A percentile compares a stretch with the other conserved stretches of the same genome.
Conservation (phyloP, 2,329 filamentous ascomycete genomes). For the Tolypocladium guangdongense region DNA sequence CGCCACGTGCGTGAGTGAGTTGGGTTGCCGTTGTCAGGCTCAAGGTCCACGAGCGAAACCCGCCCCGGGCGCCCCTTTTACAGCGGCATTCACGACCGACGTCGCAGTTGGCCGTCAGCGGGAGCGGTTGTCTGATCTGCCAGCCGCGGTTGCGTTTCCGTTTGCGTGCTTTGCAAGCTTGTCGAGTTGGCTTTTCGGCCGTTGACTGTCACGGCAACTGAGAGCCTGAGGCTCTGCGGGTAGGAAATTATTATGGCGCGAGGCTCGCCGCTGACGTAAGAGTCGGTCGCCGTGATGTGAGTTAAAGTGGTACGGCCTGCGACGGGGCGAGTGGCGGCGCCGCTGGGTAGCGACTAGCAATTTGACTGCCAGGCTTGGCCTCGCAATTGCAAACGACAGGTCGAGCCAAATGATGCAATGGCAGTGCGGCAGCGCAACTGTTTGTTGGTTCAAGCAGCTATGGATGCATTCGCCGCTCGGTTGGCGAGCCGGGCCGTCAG, state of each 20-base stretch:
- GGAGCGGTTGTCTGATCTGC: background rate
- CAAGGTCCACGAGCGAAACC: background rate
- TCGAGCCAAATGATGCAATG: background rate
- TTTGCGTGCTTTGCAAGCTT: background rate
- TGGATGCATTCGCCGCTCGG: background rate
- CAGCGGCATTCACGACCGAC: background rate
- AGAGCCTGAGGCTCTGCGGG: background rate
- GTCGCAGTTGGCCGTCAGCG: background rate
- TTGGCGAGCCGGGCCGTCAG: background rate
- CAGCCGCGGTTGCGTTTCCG: background rate
- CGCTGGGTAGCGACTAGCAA: background rate
- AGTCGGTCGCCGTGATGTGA: background rate
- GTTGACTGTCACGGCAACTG: background rate
- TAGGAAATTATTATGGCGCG: background rate
- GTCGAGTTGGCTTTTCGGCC: background rate
- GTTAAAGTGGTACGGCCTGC: background rate
- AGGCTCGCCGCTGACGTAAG: background rate
- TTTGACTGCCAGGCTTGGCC: background rate
- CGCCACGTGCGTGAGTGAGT: background rate
- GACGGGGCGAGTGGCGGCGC: rapidly evolving
- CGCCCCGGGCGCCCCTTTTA: background rate
- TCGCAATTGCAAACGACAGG: background rate
- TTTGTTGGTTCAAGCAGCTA: too few species aligned
- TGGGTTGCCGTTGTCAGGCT: background rate
- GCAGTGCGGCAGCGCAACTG: background rate